These are phyloP conservation scores for Metschnikowia amazonensis DNA, from an alignment of 805 yeast species.

Conservation along the genomic window DNA sequence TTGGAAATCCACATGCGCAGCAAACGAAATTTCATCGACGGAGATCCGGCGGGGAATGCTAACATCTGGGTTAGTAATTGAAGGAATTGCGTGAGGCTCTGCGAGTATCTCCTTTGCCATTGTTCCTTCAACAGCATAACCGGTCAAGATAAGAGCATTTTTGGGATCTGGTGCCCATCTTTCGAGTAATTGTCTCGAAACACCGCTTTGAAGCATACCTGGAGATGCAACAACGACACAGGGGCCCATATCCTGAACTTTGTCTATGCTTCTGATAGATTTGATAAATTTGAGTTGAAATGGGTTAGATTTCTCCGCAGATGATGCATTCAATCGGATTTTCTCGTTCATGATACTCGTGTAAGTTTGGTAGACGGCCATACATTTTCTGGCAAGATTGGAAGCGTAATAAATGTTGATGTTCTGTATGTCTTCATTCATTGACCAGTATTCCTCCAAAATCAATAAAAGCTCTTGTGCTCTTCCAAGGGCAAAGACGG, in stretches of 20 bases:
- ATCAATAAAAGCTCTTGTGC: slow-evolving; percentile 92
- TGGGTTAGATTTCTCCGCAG: slow-evolving; percentile 56
- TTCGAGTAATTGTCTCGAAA: slow-evolving; percentile 85
- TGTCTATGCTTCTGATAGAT: slow-evolving; percentile 73
- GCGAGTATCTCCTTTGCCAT: slow-evolving; percentile 87
- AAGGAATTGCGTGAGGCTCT: slow-evolving; percentile 89
- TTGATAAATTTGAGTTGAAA: slow-evolving; percentile 84
- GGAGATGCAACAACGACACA: slow-evolving; percentile 96
- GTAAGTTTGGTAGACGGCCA: slow-evolving; percentile 96
- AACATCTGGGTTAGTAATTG: slow-evolving; percentile 73
- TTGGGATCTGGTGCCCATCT: slow-evolving; percentile 97
- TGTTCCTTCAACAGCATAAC: slow-evolving; percentile 98
- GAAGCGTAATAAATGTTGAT: slow-evolving; percentile 90
- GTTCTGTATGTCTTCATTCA: slow-evolving; percentile 74
- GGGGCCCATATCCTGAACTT: slow-evolving; percentile 90
- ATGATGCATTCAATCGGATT: slow-evolving; percentile 57
- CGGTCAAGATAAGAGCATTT: slow-evolving; percentile 83
- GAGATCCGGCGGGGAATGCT: slow-evolving; percentile 81
- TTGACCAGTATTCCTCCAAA: slow-evolving; percentile 91
- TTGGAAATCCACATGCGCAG: slow-evolving; percentile 98
- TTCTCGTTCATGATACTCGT: slow-evolving; percentile 96
- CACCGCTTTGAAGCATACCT: slow-evolving; percentile 97
- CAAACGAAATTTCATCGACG: slow-evolving; percentile 93
- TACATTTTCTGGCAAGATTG: slow-evolving; percentile 87
- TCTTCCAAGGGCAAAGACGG: slow-evolving; percentile 94